Percentiles rank a stretch among this genome's conserved stretches.
Conservation (phyloP, 768 basidiomycete species). For the Crucibulum laeve region DNA sequence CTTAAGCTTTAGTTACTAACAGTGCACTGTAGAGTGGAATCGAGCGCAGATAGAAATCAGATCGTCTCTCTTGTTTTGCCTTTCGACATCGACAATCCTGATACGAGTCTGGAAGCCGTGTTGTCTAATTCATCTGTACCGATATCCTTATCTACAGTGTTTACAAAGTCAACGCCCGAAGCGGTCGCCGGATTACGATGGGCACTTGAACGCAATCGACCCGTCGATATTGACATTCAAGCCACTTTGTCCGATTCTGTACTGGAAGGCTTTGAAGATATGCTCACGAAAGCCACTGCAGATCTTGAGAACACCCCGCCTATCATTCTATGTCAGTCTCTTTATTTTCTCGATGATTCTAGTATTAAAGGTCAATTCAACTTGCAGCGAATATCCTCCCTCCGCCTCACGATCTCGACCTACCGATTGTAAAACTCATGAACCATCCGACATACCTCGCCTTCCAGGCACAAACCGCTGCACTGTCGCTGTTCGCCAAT, state of each 20-base stretch:
- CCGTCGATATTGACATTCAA: slow-evolving; percentile 70
- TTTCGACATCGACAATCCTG: slow-evolving; percentile 49
- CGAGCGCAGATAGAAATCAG: slow-evolving; percentile 12
- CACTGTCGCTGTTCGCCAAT: slow-evolving; percentile 72
- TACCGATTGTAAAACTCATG: slow-evolving; percentile 77
- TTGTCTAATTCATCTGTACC: slow-evolving; percentile 34
- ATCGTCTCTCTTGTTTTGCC: slow-evolving; percentile 60
- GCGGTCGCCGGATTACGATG: slow-evolving; percentile 55
- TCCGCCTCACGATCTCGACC: slow-evolving; percentile 65
- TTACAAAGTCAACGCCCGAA: slow-evolving; percentile 41
- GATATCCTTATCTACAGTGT: slow-evolving; percentile 55
- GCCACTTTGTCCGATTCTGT: slow-evolving; percentile 48
- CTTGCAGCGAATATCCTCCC: slow-evolving; percentile 71
- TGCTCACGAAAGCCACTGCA: slow-evolving; percentile 58
- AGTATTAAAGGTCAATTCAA: slow-evolving; percentile 6
- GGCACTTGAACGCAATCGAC: slow-evolving; percentile 59
- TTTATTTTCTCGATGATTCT: slow-evolving; percentile 1
- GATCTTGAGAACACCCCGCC: slow-evolving; percentile 42
- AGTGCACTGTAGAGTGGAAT: neutral
- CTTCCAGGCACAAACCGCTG: slow-evolving; percentile 68
- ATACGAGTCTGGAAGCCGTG: slow-evolving; percentile 32
- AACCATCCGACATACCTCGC: slow-evolving; percentile 69
- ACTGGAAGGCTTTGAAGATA: slow-evolving; percentile 65
- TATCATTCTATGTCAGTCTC: slow-evolving; percentile 62
- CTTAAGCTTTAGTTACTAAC: slow-evolving; percentile 15